phyloP scores from a whole-genome alignment of 2,329 filamentous ascomycete genomes.

The Cercospora citrullina region DNA sequence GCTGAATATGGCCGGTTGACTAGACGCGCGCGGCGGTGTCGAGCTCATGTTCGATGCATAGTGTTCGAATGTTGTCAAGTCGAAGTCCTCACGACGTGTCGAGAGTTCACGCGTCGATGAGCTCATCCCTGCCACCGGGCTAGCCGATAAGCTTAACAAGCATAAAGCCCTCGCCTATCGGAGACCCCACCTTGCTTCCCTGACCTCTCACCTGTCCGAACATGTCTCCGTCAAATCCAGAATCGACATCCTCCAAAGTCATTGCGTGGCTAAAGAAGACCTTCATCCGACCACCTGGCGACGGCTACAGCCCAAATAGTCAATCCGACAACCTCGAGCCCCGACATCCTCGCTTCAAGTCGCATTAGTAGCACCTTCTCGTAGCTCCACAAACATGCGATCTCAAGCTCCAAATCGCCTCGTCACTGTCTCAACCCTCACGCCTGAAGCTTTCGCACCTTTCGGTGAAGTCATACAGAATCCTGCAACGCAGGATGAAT shows the following conservation, averaged over 20 bases:
- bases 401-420: background rate
- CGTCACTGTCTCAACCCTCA: background rate
- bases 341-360: slow-evolving; percentile 47
- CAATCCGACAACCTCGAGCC: slow-evolving; percentile 38
- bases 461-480: slow-evolving; percentile 85
- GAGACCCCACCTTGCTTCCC: slow-evolving; percentile 15
- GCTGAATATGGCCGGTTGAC: slow-evolving; percentile 28
- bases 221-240: background rate
- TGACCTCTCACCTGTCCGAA: background rate
- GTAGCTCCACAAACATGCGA: background rate
- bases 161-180: background rate
- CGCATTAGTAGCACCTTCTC: background rate
- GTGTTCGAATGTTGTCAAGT: background rate
- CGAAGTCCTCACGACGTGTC: slow-evolving; percentile 8
- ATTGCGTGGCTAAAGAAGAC: slow-evolving; percentile 23
- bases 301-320: slow-evolving; percentile 19
- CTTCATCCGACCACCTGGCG: slow-evolving; percentile 24
- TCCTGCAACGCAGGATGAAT: slow-evolving; percentile 51
- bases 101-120: slow-evolving; percentile 9
- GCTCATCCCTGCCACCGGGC: background rate
- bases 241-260: slow-evolving; percentile 17
- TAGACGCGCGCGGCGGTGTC: slow-evolving; percentile 26
- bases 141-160: slow-evolving; percentile 6
- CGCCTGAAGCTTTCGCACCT: slow-evolving; percentile 63
- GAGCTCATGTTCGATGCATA: slow-evolving; percentile 16